phyloP scores from a whole-genome alignment of 208 protist species.

The Leishmania braziliensis region DNA sequence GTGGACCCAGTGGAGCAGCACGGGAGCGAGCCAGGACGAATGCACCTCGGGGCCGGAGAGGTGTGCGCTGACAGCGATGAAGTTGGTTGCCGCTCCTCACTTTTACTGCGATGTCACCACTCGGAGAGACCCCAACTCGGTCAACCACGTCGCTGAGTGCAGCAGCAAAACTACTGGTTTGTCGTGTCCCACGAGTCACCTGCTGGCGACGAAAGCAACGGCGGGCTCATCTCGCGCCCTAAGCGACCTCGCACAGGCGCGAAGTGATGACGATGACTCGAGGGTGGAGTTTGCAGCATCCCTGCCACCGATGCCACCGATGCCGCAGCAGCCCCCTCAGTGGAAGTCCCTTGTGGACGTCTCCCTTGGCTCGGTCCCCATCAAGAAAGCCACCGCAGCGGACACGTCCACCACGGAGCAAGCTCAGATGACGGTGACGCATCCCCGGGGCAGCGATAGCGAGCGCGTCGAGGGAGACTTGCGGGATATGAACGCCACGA shows the following conservation, averaged over 20 bases:
- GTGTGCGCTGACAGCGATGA: background rate
- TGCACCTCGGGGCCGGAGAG: background rate
- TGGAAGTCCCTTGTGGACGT: no score
- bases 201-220: background rate
- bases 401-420: background rate
- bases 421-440: background rate
- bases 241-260: background rate
- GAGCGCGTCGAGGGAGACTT: background rate
- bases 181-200: background rate
- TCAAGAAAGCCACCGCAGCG: background rate
- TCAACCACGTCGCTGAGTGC: background rate
- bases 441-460: background rate
- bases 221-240: background rate
- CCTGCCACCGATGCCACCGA: background rate
- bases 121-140: background rate
- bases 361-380: background rate
- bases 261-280: background rate
- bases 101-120: background rate
- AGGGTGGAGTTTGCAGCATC: background rate
- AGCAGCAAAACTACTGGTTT: no score
- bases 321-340: background rate
- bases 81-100: background rate
- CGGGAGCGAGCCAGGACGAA: background rate
- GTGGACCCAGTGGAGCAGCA: background rate
- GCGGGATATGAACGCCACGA: background rate